A percentile compares a stretch with the other conserved stretches of the same genome.
phyloP scores from a whole-genome alignment of 2,329 filamentous ascomycete species.

The Elsinoe australis region DNA sequence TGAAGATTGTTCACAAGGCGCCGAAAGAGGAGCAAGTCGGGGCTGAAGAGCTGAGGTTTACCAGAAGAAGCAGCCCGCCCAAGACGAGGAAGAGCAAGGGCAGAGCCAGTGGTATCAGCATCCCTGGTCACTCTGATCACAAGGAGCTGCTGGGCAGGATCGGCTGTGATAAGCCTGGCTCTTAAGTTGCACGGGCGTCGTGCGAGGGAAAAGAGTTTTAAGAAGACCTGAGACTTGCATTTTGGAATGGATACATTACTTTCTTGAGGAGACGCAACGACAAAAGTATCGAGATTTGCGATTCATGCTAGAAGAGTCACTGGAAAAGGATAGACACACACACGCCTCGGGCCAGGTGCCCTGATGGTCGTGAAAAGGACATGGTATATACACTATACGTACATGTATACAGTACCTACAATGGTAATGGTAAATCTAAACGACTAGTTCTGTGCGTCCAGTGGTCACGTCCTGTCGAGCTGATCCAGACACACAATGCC shows the following conservation, averaged over 20 bases:
- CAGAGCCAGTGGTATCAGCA: slow-evolving; percentile 46
- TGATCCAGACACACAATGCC: too few species aligned
- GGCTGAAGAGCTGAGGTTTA: slow-evolving; percentile 62
- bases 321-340: too few species aligned
- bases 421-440: not conserved
- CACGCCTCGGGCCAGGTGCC: not conserved
- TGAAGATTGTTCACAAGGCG: slow-evolving; percentile 22
- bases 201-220: not conserved
- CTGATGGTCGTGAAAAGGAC: not conserved
- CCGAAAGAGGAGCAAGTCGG: slow-evolving; percentile 62
- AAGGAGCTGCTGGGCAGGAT: slow-evolving; percentile 77
- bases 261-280: too few species aligned
- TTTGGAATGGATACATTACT: too few species aligned
- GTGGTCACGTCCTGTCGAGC: too few species aligned
- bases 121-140: slow-evolving; percentile 63
- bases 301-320: too few species aligned
- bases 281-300: not conserved
- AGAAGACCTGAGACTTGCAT: not conserved
- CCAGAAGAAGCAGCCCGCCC: slow-evolving; percentile 35
- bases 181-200: not conserved
- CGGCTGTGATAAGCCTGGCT: slow-evolving; percentile 64
- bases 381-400: not conserved
- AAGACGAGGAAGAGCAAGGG: slow-evolving; percentile 46
- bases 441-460: too few species aligned
- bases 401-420: not conserved